phyloP scores from a whole-genome alignment of 192 early-diverging fungal species.

The Nowakowskiella sp. region DNA sequence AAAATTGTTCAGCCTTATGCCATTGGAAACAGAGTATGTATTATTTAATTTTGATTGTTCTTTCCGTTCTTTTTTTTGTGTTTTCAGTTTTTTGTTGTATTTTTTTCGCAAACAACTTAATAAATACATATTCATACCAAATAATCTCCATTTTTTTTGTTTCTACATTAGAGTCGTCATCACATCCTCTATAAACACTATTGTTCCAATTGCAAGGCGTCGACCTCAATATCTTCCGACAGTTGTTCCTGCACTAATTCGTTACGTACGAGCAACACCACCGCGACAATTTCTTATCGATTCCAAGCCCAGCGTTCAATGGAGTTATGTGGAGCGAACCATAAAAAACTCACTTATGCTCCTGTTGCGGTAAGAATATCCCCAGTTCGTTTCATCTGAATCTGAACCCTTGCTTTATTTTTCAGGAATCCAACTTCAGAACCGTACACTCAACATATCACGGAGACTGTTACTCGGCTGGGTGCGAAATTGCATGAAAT shows the following conservation, averaged over 20 bases:
- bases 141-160: not conserved
- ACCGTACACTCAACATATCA: constrained; percentile 12
- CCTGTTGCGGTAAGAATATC: constrained; percentile 13
- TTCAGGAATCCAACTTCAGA: constrained; percentile 11
- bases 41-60: not conserved
- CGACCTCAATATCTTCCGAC: constrained; percentile 18
- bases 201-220: constrained; percentile 19
- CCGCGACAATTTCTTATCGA: too few species aligned
- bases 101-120: not conserved
- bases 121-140: not conserved
- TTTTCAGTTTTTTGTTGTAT: not conserved
- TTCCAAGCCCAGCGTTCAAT: too few species aligned
- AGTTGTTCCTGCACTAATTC: constrained; percentile 18
- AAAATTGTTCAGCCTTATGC: constrained; percentile 9
- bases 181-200: constrained; percentile 25
- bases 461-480: constrained; percentile 19
- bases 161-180: not conserved
- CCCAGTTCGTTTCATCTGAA: not conserved
- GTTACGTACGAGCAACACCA: constrained; percentile 7
- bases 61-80: not conserved
- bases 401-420: constrained; percentile 2
- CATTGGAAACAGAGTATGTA: constrained; percentile 12
- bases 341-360: constrained; percentile 33
- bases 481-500: constrained; percentile 39
- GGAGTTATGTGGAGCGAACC: constrained; percentile 26